A percentile compares a stretch with the other conserved stretches of the same genome.
Evolutionary conservation across 768 basidiomycete genomes (phyloP).

Genomic region (Trametes sanguinea): DNA sequence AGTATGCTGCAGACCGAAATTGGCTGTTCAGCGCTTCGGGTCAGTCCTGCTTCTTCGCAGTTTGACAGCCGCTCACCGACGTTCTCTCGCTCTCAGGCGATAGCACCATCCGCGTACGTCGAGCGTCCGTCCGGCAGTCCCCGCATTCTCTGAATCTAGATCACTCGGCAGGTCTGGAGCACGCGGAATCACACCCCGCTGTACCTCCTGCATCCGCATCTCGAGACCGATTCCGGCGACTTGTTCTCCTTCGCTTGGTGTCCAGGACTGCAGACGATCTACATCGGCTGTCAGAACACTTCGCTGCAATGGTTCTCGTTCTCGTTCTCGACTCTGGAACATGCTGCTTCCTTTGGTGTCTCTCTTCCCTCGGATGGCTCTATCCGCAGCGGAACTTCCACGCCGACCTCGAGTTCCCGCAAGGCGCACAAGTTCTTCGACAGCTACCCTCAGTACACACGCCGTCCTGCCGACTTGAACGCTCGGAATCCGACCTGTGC

Average conservation of each 20-base stretch:
- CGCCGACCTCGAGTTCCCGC: slow-evolving; percentile 37
- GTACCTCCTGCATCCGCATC: slow-evolving; percentile 75
- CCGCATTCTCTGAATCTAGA: slow-evolving; percentile 5
- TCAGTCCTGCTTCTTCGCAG: slow-evolving; percentile 28
- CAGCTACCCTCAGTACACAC: slow-evolving; percentile 75
- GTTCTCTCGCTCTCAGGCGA: slow-evolving; percentile 56
- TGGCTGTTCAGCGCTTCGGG: slow-evolving; percentile 94
- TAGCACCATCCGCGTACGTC: slow-evolving; percentile 78
- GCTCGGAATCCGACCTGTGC: slow-evolving; percentile 54
- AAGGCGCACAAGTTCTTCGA: slow-evolving; percentile 91
- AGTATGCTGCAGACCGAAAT: slow-evolving; percentile 68
- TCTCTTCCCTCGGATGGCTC: slow-evolving; percentile 17
- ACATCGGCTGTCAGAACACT: slow-evolving; percentile 90
- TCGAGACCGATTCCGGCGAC: slow-evolving; percentile 82
- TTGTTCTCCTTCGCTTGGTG: slow-evolving; percentile 86
- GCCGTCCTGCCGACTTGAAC: slow-evolving; percentile 65
- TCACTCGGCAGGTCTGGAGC: slow-evolving; percentile 71
- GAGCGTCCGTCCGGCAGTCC: neutral
- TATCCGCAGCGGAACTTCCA: slow-evolving; percentile 33
- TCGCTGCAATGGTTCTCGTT: slow-evolving; percentile 90
- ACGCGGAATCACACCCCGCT: slow-evolving; percentile 65
- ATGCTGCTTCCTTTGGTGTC: slow-evolving; percentile 2
- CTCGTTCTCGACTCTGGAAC: slow-evolving; percentile 2
- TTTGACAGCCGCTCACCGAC: neutral
- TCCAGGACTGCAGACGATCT: slow-evolving; percentile 65